Base-by-base conservation (phyloP, 2,329 filamentous ascomycete species). In the Cryphonectria radicalis region DNA sequence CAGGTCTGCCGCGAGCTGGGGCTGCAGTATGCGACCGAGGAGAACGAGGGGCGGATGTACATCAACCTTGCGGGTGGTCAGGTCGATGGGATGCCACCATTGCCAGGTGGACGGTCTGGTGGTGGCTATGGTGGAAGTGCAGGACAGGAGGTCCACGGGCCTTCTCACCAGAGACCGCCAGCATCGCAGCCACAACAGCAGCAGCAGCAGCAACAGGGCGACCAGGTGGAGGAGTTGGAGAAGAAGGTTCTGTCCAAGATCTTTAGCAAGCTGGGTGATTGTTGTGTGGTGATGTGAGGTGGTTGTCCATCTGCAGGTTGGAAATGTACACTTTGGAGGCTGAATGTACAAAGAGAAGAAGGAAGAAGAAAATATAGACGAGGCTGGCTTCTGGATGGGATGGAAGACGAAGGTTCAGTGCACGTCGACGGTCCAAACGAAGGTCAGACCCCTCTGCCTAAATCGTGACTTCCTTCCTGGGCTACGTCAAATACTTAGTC, bases 41-140 rank as follows among this genome's bases (percentile, higher is more conserved):
- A 92, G 65, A 98, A 99, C 76, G 92, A 92, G 11, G 96, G 96
- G 0, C 85, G 94, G 22, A 95, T 99, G 59, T 97, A 93, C 79
- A 89, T 98, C 73, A 92, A 98, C 78, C 84, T 98, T 74, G 89
- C 91, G 75, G 94, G 94, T 69, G 92, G 91, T 17, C 84, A 89
- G 65, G 90, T 89, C 3, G 78, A 82, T 6, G 73, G 73, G 25
- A 71, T 69, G 55, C 78, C 82, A 68, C 83, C 85, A 17, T 82
- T 84, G 65, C 81, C 88, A 50, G 81, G 87, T 66, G 81, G 85
- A 59, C 84, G 86, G 55, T 83, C 85, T 70, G 79, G 82, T 55
- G 78, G 73, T 65, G 77, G 78, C 55, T 74, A 80, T 82, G 71
- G 77, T 76, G 75, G 75, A 59, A 78, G 77, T 28, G 79, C 79